Percentiles rank a stretch among this genome's conserved stretches.
These are phyloP conservation scores for Starmerella bombi DNA, from an alignment of 805 yeast species.

Conservation along the genomic window DNA sequence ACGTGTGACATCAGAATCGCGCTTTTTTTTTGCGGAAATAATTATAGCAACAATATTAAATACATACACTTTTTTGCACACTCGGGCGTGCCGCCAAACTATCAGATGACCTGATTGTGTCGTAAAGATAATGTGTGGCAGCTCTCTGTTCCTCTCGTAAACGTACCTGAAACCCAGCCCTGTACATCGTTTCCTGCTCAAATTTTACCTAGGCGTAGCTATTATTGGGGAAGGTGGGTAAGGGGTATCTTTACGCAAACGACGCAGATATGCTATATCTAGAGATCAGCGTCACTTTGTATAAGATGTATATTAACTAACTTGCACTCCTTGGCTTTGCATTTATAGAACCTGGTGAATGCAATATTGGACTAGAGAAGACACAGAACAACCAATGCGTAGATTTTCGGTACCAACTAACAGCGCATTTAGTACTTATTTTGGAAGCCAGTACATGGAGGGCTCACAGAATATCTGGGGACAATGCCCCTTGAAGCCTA, in stretches of 20 bases:
- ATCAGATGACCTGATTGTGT: no score
- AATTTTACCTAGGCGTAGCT: constrained; percentile 10
- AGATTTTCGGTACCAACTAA: neutral
- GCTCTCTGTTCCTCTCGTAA: no score
- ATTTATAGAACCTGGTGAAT: neutral
- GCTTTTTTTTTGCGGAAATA: no score
- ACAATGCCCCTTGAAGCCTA: constrained; percentile 10
- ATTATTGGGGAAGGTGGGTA: constrained; percentile 3
- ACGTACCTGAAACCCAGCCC: constrained; percentile 4
- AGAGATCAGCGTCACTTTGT: neutral
- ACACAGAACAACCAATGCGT: neutral
- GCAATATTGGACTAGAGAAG: neutral
- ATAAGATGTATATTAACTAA: neutral
- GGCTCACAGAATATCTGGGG: constrained; percentile 2
- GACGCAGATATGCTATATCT: neutral
- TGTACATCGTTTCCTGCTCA: constrained; percentile 9
- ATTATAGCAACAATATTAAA: no score
- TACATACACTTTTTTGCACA: no score
- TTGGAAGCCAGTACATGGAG: constrained; percentile 1
- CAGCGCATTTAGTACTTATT: neutral
- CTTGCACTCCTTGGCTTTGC: neutral
- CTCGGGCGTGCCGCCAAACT: no score
- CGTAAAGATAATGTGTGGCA: neutral
- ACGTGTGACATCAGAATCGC: no score
- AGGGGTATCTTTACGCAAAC: constrained; percentile 8